These are phyloP conservation scores for Strigomonas culicis DNA, from an alignment of 208 protist species.

Conservation along the genomic window DNA sequence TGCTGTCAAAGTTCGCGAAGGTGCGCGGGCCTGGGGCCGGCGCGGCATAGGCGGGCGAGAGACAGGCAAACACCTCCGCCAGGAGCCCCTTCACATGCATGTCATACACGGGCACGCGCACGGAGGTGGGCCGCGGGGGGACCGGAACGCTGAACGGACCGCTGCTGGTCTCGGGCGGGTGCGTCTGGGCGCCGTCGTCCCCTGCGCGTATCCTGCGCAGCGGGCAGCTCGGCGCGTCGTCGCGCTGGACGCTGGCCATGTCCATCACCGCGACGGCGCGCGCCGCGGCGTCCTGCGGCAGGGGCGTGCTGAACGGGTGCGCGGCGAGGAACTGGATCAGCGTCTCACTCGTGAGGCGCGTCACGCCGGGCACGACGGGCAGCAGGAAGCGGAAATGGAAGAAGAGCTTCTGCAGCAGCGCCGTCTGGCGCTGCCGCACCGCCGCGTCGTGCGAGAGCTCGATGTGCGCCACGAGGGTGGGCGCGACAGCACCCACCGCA, in stretches of 20 bases:
- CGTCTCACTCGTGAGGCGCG: conserved; percentile 20
- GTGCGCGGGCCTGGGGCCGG: neutral
- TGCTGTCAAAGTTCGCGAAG: neutral
- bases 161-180: neutral
- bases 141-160: neutral
- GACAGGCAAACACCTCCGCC: conserved; percentile 67
- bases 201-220: neutral
- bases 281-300: neutral
- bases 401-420: conserved; percentile 36
- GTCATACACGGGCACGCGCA: conserved; percentile 44
- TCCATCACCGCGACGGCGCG: conserved; percentile 22
- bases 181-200: neutral
- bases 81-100: conserved; percentile 36
- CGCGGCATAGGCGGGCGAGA: conserved; percentile 47
- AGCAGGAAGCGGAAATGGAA: conserved; percentile 59
- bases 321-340: conserved; percentile 40
- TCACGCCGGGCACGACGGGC: conserved; percentile 55
- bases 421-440: conserved; percentile 24
- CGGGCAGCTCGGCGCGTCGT: conserved; percentile 8
- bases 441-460: conserved; percentile 14
- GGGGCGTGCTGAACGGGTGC: neutral
- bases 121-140: conserved; percentile 24
- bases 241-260: conserved; percentile 32
- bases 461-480: conserved; percentile 23
- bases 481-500: conserved; percentile 21